These are phyloP conservation scores for Xylaria sp. DNA, from an alignment of 2,329 filamentous ascomycete genomes.

Conservation along the genomic window DNA sequence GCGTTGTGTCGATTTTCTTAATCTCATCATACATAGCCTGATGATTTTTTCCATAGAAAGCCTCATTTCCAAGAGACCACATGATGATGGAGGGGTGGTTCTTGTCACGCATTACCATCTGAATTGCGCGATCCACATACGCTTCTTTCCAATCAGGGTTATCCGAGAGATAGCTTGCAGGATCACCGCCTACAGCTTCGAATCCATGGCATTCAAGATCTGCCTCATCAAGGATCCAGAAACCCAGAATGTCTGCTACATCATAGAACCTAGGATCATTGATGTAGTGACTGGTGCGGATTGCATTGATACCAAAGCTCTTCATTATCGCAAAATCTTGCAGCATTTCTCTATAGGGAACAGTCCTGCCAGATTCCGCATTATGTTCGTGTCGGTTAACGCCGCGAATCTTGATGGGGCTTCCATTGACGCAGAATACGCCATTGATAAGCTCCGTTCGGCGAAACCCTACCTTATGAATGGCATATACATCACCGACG, in stretches of 20 bases:
- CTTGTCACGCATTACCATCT: slow-evolving; percentile 68
- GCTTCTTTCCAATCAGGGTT: slow-evolving; percentile 70
- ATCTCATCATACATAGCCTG: slow-evolving; percentile 73
- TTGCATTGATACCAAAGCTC: slow-evolving; percentile 73
- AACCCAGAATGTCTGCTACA: slow-evolving; percentile 69
- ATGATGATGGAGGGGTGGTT: slow-evolving; percentile 73
- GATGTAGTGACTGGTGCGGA: slow-evolving; percentile 74
- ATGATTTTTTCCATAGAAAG: slow-evolving; percentile 75
- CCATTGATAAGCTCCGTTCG: slow-evolving; percentile 69
- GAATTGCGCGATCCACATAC: slow-evolving; percentile 73
- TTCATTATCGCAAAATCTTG: slow-evolving; percentile 74
- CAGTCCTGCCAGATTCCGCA: slow-evolving; percentile 67
- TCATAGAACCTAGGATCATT: slow-evolving; percentile 70
- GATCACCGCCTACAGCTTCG: slow-evolving; percentile 52
- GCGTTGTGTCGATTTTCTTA: slow-evolving; percentile 63
- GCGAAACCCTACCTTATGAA: slow-evolving; percentile 71
- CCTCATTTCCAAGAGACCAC: slow-evolving; percentile 78
- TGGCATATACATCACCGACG: slow-evolving; percentile 52
- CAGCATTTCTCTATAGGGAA: slow-evolving; percentile 69
- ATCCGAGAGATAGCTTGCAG: slow-evolving; percentile 64
- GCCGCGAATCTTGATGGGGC: slow-evolving; percentile 71
- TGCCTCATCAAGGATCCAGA: slow-evolving; percentile 70
- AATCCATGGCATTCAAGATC: slow-evolving; percentile 67
- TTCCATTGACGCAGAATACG: slow-evolving; percentile 72
- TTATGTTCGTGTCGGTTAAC: slow-evolving; percentile 79